Conservation (phyloP, 179 eudicot species). For the Sideroxylon spinosum region DNA sequence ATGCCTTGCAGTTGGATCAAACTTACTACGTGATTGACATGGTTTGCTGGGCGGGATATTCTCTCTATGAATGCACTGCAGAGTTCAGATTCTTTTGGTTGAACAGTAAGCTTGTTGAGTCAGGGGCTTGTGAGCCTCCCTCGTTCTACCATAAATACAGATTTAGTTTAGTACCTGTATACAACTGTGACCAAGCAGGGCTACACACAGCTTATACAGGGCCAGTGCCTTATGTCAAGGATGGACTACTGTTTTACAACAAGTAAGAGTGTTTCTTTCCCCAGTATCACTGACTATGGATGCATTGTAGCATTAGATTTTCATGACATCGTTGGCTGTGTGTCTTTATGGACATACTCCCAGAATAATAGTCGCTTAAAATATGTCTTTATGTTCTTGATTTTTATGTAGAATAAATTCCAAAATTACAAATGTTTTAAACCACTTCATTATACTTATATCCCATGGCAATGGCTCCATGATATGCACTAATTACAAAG, state of each 20-base stretch:
- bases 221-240: constrained; percentile 68
- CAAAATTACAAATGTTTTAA: not conserved
- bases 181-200: constrained; percentile 75
- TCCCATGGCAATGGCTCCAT: too few species aligned
- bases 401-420: not conserved
- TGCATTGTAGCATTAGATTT: not conserved
- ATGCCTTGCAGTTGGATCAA: constrained; percentile 64
- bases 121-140: constrained; percentile 83
- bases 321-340: not conserved
- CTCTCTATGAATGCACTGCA: constrained; percentile 86
- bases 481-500: too few species aligned
- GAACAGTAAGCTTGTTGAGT: constrained; percentile 83
- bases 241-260: constrained; percentile 84
- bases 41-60: constrained; percentile 91
- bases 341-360: not conserved
- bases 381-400: not conserved
- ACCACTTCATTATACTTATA: too few species aligned
- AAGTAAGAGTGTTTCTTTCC: constrained; percentile 41
- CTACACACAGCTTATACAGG: constrained; percentile 73
- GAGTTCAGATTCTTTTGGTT: constrained; percentile 96
- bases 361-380: not conserved
- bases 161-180: constrained; percentile 62
- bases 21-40: constrained; percentile 90
- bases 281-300: not conserved
- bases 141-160: constrained; percentile 71